Base-by-base conservation (phyloP, 2,329 filamentous ascomycete genomes). In the Nemania diffusa region DNA sequence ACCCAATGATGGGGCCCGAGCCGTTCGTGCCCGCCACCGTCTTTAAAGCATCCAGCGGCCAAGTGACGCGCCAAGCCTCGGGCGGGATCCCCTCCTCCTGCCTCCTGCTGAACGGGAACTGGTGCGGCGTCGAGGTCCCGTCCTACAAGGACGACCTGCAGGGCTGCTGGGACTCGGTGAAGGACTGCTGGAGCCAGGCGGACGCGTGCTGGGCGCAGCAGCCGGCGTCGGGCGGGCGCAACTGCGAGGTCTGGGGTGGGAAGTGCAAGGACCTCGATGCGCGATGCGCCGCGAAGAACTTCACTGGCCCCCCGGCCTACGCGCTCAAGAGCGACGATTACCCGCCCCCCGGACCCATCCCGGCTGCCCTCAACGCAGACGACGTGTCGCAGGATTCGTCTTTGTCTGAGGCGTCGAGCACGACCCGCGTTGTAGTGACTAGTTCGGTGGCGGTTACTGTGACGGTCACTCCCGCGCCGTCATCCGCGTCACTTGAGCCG, bases 91-190 rank as follows among this genome's bases (percentile, higher is more conserved):
- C 89, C 0, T 62, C 72, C 1, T 79, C 81, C 69, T 91, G 87
- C 74, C 79, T 91, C 48, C 72, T 89, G 66, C 85, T 87, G 73
- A 91, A 91, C 75, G 90, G 81, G 62, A 92, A 93, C 80, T 93
- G 90, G 90, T 92, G 89, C 79, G 90, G 84, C 55, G 81, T 84
- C 68, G 84, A 91, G 73, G 82, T 92, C 1, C 77, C 84, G 0
- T 71, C 78, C 5, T 92, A 90, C 79, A 80, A 40, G 32, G 40
- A 79, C 5, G 79, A 81, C 58, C 81, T 87, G 72, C 75, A 75
- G 1, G 84, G 83, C 13, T 92, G 91, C 81, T 91, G 88, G 87
- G 82, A 80, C 67, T 80, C 83, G 1, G 81, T 82, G 20, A 77
- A 81, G 42, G 74, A 82, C 55, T 90, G 88, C 83, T 92, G 84